These are phyloP conservation scores for Fraxinus pennsylvanica DNA, from an alignment of 257 asterid genomes.

Conservation along the genomic window DNA sequence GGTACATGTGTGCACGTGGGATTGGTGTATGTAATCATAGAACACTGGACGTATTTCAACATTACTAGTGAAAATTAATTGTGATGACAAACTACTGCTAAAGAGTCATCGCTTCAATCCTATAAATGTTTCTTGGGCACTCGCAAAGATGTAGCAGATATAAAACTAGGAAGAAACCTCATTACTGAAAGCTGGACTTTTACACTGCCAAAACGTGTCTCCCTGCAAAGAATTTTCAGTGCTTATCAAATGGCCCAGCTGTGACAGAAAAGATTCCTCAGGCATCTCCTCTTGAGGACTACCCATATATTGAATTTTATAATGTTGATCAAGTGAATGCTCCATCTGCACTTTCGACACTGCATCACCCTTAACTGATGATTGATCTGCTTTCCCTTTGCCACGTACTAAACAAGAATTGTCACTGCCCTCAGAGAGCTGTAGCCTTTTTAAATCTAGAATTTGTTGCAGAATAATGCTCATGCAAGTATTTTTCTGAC, in stretches of 20 bases:
- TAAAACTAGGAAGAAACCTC: conserved; percentile 47
- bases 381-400: conserved; percentile 29
- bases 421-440: conserved; percentile 42
- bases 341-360: conserved; percentile 37
- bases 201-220: conserved; percentile 63
- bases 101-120: not conserved
- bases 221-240: conserved; percentile 38
- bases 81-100: not conserved
- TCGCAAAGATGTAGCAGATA: not conserved
- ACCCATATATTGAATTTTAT: conserved; percentile 32
- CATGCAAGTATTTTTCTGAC: conserved; percentile 30
- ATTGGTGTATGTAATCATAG: not conserved
- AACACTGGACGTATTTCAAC: not conserved
- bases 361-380: conserved; percentile 30
- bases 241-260: conserved; percentile 41
- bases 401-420: conserved; percentile 29
- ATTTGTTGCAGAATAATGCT: conserved; percentile 64
- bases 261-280: conserved; percentile 44
- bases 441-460: conserved; percentile 57
- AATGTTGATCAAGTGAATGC: conserved; percentile 31
- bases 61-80: too few species aligned
- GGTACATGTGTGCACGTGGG: not conserved
- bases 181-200: conserved; percentile 50
- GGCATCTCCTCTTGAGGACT: conserved; percentile 34
- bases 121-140: not conserved